Evolutionary conservation across 306 rosid genomes (phyloP), one percentile per base, ranked within the genome.

Genomic region (Dryas alaskensis): DNA sequence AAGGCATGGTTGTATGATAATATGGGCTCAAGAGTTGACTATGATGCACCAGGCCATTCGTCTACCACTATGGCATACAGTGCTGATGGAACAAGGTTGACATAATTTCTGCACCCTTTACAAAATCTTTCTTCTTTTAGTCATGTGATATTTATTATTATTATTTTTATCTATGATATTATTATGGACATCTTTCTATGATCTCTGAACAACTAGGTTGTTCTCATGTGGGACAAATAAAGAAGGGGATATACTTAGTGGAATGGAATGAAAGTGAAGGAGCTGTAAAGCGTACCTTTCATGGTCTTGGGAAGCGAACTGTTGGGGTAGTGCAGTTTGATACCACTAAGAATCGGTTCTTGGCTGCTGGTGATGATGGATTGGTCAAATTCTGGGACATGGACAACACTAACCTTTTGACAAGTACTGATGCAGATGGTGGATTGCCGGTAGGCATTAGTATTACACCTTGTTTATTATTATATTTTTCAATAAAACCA

Each of bases 241-340:
- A 86, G 98, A 95, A 87, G 99, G 99, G 64, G 99, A 95, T 50
- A 22, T 87, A 69, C 88, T 81, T 95, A 69, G 99, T 95, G 77
- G 99, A 95, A 79, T 95, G 99, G 99, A 95, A 95, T 84, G 99
- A 95, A 86, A 95, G 98, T 80, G 99, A 95, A 85, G 99, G 99
- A 76, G 98, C 99, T 49, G 99, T 95, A 25, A 95, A 89, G 85
- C 93, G 96, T 43, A 75, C 92, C 25, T 95, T 84, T 74, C 87
- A 90, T 75, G 99, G 99, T 69, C 89, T 95, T 81, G 92, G 90
- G 76, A 95, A 92, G 87, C 88, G 97, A 73, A 80, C 98, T 63
- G 89, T 9, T 22, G 98, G 97, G 79, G 87, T 92, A 74, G 99
- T 92, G 73, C 98, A 95, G 82, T 95, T 95, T 76, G 99, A 95